Percentiles rank a stretch among this genome's conserved stretches.
phyloP scores from a whole-genome alignment of 2,329 filamentous ascomycete species.

The Cercospora janseana region DNA sequence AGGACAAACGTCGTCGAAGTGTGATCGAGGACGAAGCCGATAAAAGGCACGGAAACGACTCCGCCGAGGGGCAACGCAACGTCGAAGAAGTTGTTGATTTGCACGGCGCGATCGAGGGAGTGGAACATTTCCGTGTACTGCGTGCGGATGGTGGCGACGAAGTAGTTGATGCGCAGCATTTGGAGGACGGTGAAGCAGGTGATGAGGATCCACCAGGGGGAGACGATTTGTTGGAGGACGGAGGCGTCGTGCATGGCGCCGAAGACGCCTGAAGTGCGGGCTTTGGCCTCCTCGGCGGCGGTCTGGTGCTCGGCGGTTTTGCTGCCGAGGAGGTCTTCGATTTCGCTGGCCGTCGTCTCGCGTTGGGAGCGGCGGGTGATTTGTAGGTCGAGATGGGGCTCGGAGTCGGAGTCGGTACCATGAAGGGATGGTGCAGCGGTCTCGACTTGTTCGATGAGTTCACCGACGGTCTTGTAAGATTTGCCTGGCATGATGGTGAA shows the following conservation, averaged over 20 bases:
- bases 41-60: constrained; percentile 80
- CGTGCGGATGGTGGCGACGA: constrained; percentile 78
- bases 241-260: constrained; percentile 75
- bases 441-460: constrained; percentile 73
- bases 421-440: constrained; percentile 46
- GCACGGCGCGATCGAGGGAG: constrained; percentile 59
- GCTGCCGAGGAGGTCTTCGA: constrained; percentile 70
- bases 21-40: constrained; percentile 75
- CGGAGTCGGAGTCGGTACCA: too few species aligned
- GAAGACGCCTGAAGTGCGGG: constrained; percentile 75
- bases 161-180: constrained; percentile 75
- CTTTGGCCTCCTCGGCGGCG: constrained; percentile 65
- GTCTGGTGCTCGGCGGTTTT: constrained; percentile 62
- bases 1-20: constrained; percentile 71
- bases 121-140: constrained; percentile 77
- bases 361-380: constrained; percentile 53
- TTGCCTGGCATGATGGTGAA: constrained; percentile 48
- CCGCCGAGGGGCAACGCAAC: constrained; percentile 80
- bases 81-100: constrained; percentile 83
- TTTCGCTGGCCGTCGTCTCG: constrained; percentile 65
- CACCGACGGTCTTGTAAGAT: constrained; percentile 62
- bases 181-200: constrained; percentile 69
- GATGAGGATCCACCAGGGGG: constrained; percentile 82
- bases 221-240: constrained; percentile 69
- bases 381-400: constrained; percentile 58